A percentile compares a stretch with the other conserved stretches of the same genome.
Conservation (phyloP, 345 rosid genomes). For the Aegle marmelos region DNA sequence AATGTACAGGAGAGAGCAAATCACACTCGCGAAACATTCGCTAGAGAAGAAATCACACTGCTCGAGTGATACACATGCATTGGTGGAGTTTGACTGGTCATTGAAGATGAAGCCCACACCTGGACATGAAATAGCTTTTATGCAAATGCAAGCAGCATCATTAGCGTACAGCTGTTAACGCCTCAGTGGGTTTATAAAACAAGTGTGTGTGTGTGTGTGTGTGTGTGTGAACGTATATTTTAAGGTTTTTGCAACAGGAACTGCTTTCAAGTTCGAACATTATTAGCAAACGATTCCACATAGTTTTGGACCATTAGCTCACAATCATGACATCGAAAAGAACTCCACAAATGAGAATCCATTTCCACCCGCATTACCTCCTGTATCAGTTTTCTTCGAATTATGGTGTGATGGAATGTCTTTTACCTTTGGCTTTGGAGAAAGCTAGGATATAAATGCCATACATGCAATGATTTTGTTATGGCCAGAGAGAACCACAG, state of each 20-base stretch:
- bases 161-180: conserved; percentile 12
- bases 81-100: conserved; percentile 21
- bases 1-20: conserved; percentile 9
- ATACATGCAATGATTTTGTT: conserved; percentile 35
- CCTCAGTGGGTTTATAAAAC: neutral
- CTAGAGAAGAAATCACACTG: conserved; percentile 1
- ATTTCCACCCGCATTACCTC: neutral
- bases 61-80: conserved; percentile 10
- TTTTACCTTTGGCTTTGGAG: conserved; percentile 22
- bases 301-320: conserved; percentile 10
- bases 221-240: neutral
- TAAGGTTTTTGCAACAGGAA: neutral
- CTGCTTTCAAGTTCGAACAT: neutral
- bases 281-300: conserved; percentile 2
- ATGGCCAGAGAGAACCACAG: conserved; percentile 23
- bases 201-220: too few relatives aligned
- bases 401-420: conserved; percentile 13
- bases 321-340: neutral
- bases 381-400: conserved; percentile 6
- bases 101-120: neutral
- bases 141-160: conserved; percentile 14
- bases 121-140: conserved; percentile 21
- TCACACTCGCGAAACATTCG: neutral
- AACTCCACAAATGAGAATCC: neutral
- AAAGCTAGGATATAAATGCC: conserved; percentile 16